A percentile compares a stretch with the other conserved stretches of the same genome.
Conservation (phyloP, 345 rosid genomes). For the Ricinus communis region DNA sequence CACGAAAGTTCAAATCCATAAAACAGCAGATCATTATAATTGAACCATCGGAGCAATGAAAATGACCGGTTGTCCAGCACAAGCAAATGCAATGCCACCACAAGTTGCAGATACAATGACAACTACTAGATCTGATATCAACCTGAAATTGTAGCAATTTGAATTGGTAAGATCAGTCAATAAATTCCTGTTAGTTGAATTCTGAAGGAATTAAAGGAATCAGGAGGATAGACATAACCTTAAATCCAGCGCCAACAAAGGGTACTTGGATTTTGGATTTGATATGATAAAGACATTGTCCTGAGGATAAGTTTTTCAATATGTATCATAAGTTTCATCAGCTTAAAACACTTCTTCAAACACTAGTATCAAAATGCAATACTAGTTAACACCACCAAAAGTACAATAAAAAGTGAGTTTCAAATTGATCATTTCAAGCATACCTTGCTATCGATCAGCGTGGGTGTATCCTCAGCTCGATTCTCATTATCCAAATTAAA, state of each 20-base stretch:
- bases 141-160: slow-evolving; percentile 43
- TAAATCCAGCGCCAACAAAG: slow-evolving; percentile 86
- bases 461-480: slow-evolving; percentile 81
- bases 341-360: not conserved
- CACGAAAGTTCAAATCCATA: slow-evolving; percentile 1
- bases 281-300: slow-evolving; percentile 97
- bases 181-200: not conserved
- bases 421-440: not conserved
- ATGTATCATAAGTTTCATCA: slow-evolving; percentile 2
- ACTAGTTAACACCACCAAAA: slow-evolving; percentile 1
- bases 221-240: slow-evolving; percentile 42
- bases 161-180: not conserved
- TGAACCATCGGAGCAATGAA: slow-evolving; percentile 14
- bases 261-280: slow-evolving; percentile 93
- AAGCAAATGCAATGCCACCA: slow-evolving; percentile 99
- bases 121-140: slow-evolving; percentile 95
- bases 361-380: not conserved
- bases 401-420: not conserved
- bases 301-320: slow-evolving; percentile 38
- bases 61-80: slow-evolving; percentile 97
- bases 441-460: slow-evolving; percentile 89
- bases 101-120: slow-evolving; percentile 98
- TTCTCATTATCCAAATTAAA: slow-evolving; percentile 88
- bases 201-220: not conserved
- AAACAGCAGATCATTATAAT: slow-evolving; percentile 8